Base-by-base conservation (phyloP, 2,329 filamentous ascomycete species). In the Hymenoscyphus fraxineus region DNA sequence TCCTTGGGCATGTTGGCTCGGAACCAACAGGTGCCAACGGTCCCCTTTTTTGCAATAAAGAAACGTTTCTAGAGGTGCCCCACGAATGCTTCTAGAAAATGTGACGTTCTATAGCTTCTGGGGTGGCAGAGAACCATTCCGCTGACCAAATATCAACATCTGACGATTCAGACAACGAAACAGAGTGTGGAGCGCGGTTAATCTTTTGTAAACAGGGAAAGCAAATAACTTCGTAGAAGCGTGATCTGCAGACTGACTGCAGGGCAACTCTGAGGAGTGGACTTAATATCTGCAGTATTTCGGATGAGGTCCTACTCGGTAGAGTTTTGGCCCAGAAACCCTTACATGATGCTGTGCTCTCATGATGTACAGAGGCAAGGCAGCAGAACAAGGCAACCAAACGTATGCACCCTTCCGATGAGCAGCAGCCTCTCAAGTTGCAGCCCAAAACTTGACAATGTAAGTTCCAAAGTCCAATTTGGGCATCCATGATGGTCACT, bases 291-390 rank as follows among this genome's bases (percentile, higher is more conserved):
- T 60, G 59, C 59, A 51, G 41, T 38, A 60, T 51, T 32, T 60
- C 59, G 59, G 59, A 60, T 54, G 59, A 54, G 59, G 58, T 15
- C 22, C 35, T 57, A 57, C 55, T 57, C 27, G 55, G 31, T 54
- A 19, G 41, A n/a, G 15, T 44, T 44, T 27, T 44, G 41, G 41
- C 41, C 9, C 19, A 54, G 22, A 47, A 54, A 54, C 47, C 47
- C 47, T 54, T 27, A 54, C 47, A 54, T 54, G 35, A 54, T 54
- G 47, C 47, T 54, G 47, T 54, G 47, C 44, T 47, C 44, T 47
- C n/a, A 22, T 19, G 16, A 41, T 39, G 12, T 27, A 27, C 27
- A 3, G 27, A 58, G 32, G 32, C 56, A 58, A 58, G 32, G 32
- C 16, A 58, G 31, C 56, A 58, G 35, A 58, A 58, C 56, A 40